These are phyloP conservation scores for Yamadazyma oceani DNA, from an alignment of 1,139 yeast genomes.

Conservation along the genomic window DNA sequence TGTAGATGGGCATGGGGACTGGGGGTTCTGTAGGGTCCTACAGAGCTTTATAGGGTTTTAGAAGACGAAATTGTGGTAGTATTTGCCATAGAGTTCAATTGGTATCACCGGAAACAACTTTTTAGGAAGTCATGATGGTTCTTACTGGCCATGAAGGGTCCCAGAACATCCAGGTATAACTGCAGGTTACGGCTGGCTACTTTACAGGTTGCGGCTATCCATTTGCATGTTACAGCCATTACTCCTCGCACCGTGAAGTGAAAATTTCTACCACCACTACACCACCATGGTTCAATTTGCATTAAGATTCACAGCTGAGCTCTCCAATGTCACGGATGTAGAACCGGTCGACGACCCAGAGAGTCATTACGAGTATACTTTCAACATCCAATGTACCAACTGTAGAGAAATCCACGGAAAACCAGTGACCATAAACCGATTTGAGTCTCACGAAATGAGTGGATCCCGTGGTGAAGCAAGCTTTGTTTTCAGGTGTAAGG, in stretches of 20 bases:
- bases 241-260: neutral
- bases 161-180: no score
- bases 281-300: slow-evolving; percentile 39
- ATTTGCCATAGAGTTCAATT: no score
- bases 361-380: slow-evolving; percentile 71
- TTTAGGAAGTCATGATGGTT: no score
- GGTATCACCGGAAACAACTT: no score
- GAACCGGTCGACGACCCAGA: slow-evolving; percentile 60
- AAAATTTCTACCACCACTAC: neutral
- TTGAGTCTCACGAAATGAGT: slow-evolving; percentile 57
- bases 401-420: slow-evolving; percentile 81
- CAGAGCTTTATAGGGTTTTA: no score
- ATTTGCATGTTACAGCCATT: no score
- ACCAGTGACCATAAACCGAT: slow-evolving; percentile 68
- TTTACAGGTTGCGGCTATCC: no score
- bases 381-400: slow-evolving; percentile 69
- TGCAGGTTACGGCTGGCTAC: no score
- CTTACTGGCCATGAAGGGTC: no score
- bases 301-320: slow-evolving; percentile 58
- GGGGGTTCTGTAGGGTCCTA: no score
- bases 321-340: slow-evolving; percentile 64
- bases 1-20: no score
- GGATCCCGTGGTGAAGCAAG: slow-evolving; percentile 85
- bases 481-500: slow-evolving; percentile 74
- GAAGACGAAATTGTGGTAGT: no score